Base-by-base conservation (phyloP, 257 asterid genomes). In the Solanum habrochaites region DNA sequence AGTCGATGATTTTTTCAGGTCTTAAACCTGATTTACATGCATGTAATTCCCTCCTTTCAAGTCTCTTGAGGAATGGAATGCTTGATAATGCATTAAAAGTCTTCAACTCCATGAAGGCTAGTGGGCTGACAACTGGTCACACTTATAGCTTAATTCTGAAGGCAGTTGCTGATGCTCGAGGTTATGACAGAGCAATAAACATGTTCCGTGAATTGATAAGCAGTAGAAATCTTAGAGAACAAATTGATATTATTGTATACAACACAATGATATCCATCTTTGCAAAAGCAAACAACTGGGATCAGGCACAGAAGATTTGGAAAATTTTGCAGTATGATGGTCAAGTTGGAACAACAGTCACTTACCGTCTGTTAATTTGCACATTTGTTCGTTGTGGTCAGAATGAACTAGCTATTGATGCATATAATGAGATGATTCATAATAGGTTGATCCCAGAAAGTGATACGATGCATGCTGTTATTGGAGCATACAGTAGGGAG, bases 401-500 rank as follows among this genome's bases (percentile, higher is more conserved):
- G 86, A 91, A 92, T 72, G 99, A 95, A 62, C 92, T 97, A 86
- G 98, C 99, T 45, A 91, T 95, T n/a, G 98, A 94, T 87, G 98
- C 98, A 32, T 94, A 97, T 83, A 90, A 86, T 43, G 99, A 97
- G 90, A 94, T 97, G 99, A 72, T 93, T 88, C 94, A 77, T 52
- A 92, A 91, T 60, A 94, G 94, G 10, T 15, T 97, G 58, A 87
- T 43, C 58, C 95, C 99, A 2, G 52, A 88, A 20, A 89, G 89
- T 58, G 99, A 95, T 87, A 93, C 88, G 11, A 93, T 97, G 98
- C 94, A 97, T 88, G 99, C 98, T 70, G 77, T 95, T n/a, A 90
- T 94, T 49, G 98, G 98, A 87, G 98, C 99, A 4, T 95, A 97
- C 42, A 27, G 93, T n/a, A 94, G 93, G 89, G 99, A 97, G 90